Percentiles rank a stretch among this genome's conserved stretches.
phyloP scores from a whole-genome alignment of 2,329 filamentous ascomycete genomes.

The Byssothecium circinans region DNA sequence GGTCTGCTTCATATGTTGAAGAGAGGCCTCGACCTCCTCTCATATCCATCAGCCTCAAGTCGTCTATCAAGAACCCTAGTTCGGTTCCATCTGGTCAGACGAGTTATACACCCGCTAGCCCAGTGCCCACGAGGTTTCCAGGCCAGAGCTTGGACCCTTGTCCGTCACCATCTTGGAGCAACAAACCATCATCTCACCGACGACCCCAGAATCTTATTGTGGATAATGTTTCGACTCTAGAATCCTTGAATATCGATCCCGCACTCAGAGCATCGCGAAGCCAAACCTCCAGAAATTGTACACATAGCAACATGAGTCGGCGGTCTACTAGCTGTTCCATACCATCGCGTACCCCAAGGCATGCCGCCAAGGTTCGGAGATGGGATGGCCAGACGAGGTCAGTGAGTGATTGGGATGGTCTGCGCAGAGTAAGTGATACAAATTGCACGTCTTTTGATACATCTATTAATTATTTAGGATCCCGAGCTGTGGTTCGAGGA shows the following conservation, averaged over 20 bases:
- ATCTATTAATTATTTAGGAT: constrained; percentile 55
- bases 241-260: constrained; percentile 1
- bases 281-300: not conserved
- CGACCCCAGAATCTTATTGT: not conserved
- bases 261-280: not conserved
- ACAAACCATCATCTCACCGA: not conserved
- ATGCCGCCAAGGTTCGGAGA: constrained; percentile 30
- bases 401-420: constrained; percentile 47
- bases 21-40: constrained; percentile 17
- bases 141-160: constrained; percentile 12
- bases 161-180: constrained; percentile 1
- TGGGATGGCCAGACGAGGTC: constrained; percentile 34
- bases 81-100: not conserved
- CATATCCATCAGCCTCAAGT: constrained; percentile 20
- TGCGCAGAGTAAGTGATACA: constrained; percentile 34
- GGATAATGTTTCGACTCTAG: constrained; percentile 2
- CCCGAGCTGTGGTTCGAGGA: constrained; percentile 68
- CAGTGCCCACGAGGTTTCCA: constrained; percentile 5
- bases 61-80: constrained; percentile 13
- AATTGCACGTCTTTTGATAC: not conserved
- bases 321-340: constrained; percentile 24
- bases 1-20: constrained; percentile 14
- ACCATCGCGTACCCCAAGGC: constrained; percentile 21
- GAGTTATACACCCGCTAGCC: constrained; percentile 6
- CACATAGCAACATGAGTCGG: not conserved